Base-by-base conservation (phyloP, 768 basidiomycete species). In the Lentinula edodes region DNA sequence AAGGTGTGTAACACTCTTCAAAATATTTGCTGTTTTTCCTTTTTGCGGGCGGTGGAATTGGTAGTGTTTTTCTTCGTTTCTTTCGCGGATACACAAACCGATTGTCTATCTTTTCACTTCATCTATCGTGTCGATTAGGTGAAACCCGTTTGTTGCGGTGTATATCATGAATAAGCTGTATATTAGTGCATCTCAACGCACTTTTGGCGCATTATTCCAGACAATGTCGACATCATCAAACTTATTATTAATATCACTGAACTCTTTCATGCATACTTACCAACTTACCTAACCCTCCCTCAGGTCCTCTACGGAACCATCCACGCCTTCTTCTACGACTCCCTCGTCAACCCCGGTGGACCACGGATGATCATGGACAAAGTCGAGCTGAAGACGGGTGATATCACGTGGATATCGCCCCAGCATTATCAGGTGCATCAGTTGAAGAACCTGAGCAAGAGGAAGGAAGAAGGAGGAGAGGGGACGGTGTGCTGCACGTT, bases 401-500 rank as follows among this genome's bases (percentile, higher is more conserved):
- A 65, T 51, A 52, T 67, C 32, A 67, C 66, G 15, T 67, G 66
- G 66, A 38, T 67, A 23, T 60, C 52, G 28, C 64, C 62, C 4
- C 51, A 67, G 12, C 63, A 62, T 65, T 67, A 66, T 43, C 66
- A 67, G 59, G 59, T 67, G 34, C 65, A 65, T 58, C 63, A 61
- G 55, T 54, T 67, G 51, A 35, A 32, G 7, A 59, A 59, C 41
- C 28, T 46, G 20, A 59, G 43, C 39, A 56, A 34, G 38, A 18
- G 46, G 4, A 48, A 48, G 46, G 46, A 48, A 20, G 46, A 48
- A 9, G 46, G 46, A 9, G 46, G 46, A 9, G 54, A 56, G 54
- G 54, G 54, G 13, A 56, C 32, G 38, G 54, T 56, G 7, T 56
- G 54, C 13, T 56, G 54, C 20, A 56, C 54, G 23, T 7, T 56